Base-by-base conservation (phyloP, 2,329 filamentous ascomycete genomes). In the Shiraia bambusicola region DNA sequence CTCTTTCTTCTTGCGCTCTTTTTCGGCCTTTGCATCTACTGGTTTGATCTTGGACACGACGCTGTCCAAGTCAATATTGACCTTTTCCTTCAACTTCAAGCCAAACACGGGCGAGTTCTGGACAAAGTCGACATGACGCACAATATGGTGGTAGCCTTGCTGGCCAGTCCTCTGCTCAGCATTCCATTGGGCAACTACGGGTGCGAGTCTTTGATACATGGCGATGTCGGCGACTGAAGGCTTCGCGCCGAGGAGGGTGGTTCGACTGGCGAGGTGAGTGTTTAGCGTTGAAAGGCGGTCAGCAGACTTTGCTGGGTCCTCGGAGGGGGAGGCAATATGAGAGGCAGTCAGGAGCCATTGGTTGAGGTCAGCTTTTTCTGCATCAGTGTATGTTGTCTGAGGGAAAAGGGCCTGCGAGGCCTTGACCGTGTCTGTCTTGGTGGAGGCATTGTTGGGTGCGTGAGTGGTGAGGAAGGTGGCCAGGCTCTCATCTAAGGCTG, bases 1-100 rank as follows among this genome's bases (percentile, higher is more conserved):
- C 74, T 95, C 90, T 77, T 94, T 95, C 85, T 95, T 96, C 72
- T 92, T 81, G 34, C 86, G 83, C 79, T 96, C 91, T 77, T 96
- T 96, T 78, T 96, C 92, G 42, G 90, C 90, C 78, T 94, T 95
- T 59, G 87, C 83, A 56, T 95, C 90, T 49, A 92, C 82, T 14
- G 87, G 87, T 57, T 92, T 92, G 74, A 93, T 92, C 59, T 91
- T 85, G 69, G 90, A 91, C 50, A 88, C 79, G 45, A 97, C 81
- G 58, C 91, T 86, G 59, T 90, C 83, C 36, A 82, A 74, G 68
- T 96, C 84, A 55, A 97, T 80, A 54, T 74, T 73, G 60, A 96
- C 73, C 77, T 93, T 95, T 64, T 93, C 83, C 47, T 78, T 75
- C 52, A 95, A 73, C 48, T 80, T 79, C 46, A 95, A 76, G 13